phyloP scores from a whole-genome alignment of 164 flowering plant genomes.

The Piper longum region DNA sequence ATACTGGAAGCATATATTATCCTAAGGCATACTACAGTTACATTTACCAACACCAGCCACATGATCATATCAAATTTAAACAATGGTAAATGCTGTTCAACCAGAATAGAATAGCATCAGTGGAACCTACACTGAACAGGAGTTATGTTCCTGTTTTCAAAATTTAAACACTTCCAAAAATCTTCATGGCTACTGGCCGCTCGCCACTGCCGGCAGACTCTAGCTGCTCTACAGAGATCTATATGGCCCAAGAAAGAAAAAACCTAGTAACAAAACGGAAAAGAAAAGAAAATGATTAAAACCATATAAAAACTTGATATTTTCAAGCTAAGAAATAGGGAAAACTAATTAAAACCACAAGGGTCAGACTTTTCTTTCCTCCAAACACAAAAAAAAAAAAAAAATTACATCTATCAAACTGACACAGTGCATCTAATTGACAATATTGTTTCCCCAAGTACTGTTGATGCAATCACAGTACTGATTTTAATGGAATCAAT shows the following conservation, averaged over 20 bases:
- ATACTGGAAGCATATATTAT: no score
- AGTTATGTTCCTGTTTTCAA: slow-evolving; percentile 62
- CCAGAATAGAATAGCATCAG: not conserved
- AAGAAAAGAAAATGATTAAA: not conserved
- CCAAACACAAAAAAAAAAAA: no score
- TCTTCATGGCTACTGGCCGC: slow-evolving; percentile 90
- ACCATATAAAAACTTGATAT: not conserved
- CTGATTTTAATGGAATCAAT: no score
- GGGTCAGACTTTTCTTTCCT: no score
- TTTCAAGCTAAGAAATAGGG: not conserved
- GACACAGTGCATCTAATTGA: no score
- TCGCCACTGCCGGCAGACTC: slow-evolving; percentile 94
- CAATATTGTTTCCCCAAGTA: no score
- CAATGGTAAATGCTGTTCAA: not conserved
- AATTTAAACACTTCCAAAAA: slow-evolving; percentile 84
- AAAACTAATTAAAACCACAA: not conserved
- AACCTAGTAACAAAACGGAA: slow-evolving; percentile 33
- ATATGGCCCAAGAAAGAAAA: slow-evolving; percentile 80
- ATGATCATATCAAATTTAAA: not conserved
- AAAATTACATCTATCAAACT: no score
- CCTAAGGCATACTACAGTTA: not conserved
- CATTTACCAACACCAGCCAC: not conserved
- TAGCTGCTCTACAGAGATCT: slow-evolving; percentile 74
- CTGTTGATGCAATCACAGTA: no score
- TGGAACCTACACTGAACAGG: slow-evolving; percentile 51